These are phyloP conservation scores for Debaryomyces nepalensis DNA, from an alignment of 1,139 yeast species.

Conservation along the genomic window DNA sequence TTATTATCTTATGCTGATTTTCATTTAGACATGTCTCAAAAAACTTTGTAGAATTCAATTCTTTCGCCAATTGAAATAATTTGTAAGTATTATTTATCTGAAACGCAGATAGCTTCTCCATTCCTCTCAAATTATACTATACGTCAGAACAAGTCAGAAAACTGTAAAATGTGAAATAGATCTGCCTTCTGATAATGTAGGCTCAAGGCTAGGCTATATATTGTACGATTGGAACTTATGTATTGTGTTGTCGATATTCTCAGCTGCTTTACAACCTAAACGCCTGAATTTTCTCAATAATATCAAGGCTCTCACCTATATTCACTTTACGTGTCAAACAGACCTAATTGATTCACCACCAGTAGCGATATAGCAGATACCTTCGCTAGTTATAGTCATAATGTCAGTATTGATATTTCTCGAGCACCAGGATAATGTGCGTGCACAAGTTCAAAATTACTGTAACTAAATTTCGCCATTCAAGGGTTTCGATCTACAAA, in stretches of 20 bases:
- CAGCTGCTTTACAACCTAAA: neutral
- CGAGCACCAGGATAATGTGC: neutral
- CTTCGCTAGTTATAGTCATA: neutral
- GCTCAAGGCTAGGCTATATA: no score
- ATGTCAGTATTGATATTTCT: slow-evolving; percentile 1
- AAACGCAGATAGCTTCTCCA: slow-evolving; percentile 52
- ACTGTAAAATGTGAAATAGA: neutral
- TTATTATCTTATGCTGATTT: slow-evolving; percentile 61
- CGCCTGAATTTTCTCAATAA: neutral
- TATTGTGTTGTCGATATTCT: neutral
- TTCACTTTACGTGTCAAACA: neutral
- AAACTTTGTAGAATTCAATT: slow-evolving; percentile 49
- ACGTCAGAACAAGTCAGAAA: neutral
- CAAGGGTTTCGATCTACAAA: neutral
- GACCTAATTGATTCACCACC: neutral
- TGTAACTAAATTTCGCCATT: neutral
- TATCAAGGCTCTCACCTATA: neutral
- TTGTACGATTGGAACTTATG: no score
- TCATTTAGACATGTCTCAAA: slow-evolving; percentile 65
- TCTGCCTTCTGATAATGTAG: no score
- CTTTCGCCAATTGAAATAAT: slow-evolving; percentile 53
- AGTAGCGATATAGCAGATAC: neutral
- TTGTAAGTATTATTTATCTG: slow-evolving; percentile 43
- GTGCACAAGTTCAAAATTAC: neutral
- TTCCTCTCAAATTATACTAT: slow-evolving; percentile 16